Evolutionary conservation across 2,329 filamentous ascomycete species (phyloP).

Genomic region (Lecanicillium sp.): DNA sequence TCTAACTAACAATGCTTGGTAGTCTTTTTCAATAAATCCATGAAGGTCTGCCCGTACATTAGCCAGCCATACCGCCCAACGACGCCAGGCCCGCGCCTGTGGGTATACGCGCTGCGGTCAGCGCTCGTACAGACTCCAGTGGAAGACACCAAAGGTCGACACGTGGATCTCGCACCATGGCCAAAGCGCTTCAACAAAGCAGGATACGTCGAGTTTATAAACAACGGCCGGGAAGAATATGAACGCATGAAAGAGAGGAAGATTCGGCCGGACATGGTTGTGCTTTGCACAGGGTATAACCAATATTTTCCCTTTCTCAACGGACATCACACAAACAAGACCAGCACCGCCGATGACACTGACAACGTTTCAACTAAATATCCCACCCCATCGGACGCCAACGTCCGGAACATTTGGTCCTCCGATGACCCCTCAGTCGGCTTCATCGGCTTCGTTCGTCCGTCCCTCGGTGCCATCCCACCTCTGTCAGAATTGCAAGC

Average conservation of each 20-base stretch:
- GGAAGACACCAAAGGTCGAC: slow-evolving; percentile 26
- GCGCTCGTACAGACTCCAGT: slow-evolving; percentile 30
- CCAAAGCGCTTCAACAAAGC: slow-evolving; percentile 28
- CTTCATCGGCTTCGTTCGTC: slow-evolving; percentile 42
- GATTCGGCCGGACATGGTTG: slow-evolving; percentile 36
- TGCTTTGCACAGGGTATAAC: slow-evolving; percentile 40
- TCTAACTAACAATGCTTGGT: no score
- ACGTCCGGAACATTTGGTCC: slow-evolving; percentile 46
- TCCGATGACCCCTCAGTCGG: slow-evolving; percentile 31
- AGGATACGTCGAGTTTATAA: slow-evolving; percentile 29
- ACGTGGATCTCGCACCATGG: slow-evolving; percentile 39
- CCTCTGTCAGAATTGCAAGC: slow-evolving; percentile 41
- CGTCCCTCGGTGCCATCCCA: slow-evolving; percentile 38
- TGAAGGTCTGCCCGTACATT: slow-evolving; percentile 32
- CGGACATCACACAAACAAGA: no score
- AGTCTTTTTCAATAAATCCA: slow-evolving; percentile 38
- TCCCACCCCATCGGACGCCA: slow-evolving; percentile 38
- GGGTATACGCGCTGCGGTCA: slow-evolving; percentile 25
- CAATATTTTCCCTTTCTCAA: slow-evolving; percentile 35
- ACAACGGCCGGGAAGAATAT: slow-evolving; percentile 27
- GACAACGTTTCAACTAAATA: no score
- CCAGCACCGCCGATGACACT: slow-evolving; percentile 4
- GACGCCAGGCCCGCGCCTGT: slow-evolving; percentile 17
- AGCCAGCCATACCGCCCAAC: slow-evolving; percentile 25
- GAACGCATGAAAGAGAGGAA: slow-evolving; percentile 22